Evolutionary conservation across 176 grass and related monocot species (phyloP).

Genomic region (Oryza australiensis): DNA sequence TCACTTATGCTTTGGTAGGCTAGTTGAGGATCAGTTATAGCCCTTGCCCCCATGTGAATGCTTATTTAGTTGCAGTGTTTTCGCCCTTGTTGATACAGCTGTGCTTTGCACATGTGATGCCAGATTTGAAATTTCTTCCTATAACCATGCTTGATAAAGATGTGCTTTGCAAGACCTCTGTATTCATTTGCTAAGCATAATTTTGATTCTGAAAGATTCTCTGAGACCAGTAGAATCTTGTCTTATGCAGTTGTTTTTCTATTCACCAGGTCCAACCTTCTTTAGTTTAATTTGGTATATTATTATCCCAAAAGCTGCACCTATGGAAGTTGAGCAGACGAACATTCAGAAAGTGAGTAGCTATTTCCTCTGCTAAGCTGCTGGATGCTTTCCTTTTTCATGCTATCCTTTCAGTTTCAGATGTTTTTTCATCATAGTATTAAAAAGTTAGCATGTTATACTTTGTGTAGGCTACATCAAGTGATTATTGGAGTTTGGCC

Average conservation of each 20-base stretch:
- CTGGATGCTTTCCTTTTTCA: constrained; percentile 27
- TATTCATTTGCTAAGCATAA: constrained; percentile 7
- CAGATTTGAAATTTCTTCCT: background rate
- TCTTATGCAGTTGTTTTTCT: constrained; percentile 21
- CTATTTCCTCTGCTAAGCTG: constrained; percentile 10
- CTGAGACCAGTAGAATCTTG: constrained; percentile 19
- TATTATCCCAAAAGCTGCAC: constrained; percentile 36
- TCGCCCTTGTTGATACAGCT: background rate
- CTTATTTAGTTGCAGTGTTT: background rate
- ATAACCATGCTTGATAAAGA: constrained; percentile 4
- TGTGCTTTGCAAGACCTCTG: constrained; percentile 7
- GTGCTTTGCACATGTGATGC: background rate
- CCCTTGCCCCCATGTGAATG: constrained; percentile 21
- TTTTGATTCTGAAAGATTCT: constrained; percentile 29
- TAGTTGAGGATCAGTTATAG: background rate
- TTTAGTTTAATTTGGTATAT: constrained; percentile 33
- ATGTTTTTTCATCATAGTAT: constrained; percentile 14
- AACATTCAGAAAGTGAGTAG: constrained; percentile 60
- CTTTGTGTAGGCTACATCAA: constrained; percentile 52
- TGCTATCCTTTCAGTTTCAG: constrained; percentile 17
- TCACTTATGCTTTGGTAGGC: background rate
- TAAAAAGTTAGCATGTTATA: constrained; percentile 31
- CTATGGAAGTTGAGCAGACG: constrained; percentile 55
- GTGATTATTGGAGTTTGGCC: constrained; percentile 60
- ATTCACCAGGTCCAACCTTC: constrained; percentile 34